A percentile compares a stretch with the other conserved stretches of the same genome.
Evolutionary conservation across 192 early-diverging fungal species (phyloP).

Genomic region (Chytriomyces hyalinus): DNA sequence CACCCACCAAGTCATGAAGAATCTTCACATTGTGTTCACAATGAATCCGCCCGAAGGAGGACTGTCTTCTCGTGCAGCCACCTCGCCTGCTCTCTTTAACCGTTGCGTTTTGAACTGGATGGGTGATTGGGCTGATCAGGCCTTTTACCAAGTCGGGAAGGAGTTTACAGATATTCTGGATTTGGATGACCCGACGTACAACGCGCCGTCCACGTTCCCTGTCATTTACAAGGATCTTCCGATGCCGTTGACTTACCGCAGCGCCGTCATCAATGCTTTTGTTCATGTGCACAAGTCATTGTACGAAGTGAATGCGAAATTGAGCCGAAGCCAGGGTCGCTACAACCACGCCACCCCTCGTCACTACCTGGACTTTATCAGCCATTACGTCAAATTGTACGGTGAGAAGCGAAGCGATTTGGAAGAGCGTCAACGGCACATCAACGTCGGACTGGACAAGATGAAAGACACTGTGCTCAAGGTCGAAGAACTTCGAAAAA

Average conservation of each 20-base stretch:
- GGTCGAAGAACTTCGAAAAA: conserved; percentile 90
- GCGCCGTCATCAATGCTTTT: conserved; percentile 87
- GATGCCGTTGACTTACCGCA: conserved; percentile 76
- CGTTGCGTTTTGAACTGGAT: conserved; percentile 99
- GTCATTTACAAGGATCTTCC: conserved; percentile 73
- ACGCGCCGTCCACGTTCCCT: conserved; percentile 75
- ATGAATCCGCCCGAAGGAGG: conserved; percentile 99
- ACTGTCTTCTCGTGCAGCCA: conserved; percentile 89
- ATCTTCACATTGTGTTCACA: conserved; percentile 98
- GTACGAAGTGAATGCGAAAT: conserved; percentile 81
- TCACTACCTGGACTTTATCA: conserved; percentile 98
- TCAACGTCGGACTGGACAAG: conserved; percentile 97
- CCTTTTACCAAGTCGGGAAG: conserved; percentile 96
- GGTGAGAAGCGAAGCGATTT: conserved; percentile 91
- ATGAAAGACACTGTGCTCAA: conserved; percentile 92
- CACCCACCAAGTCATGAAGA: conserved; percentile 92
- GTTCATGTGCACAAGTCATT: conserved; percentile 93
- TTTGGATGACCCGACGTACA: conserved; percentile 75
- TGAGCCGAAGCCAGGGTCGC: conserved; percentile 81
- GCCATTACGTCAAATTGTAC: conserved; percentile 88
- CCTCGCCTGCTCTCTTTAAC: conserved; percentile 99
- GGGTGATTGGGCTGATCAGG: conserved; percentile 98
- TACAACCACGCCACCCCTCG: conserved; percentile 91
- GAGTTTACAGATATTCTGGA: conserved; percentile 94
- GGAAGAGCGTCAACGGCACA: conserved; percentile 98